Conservation (phyloP, 345 rosid species). For the Melastoma malabathricum region DNA sequence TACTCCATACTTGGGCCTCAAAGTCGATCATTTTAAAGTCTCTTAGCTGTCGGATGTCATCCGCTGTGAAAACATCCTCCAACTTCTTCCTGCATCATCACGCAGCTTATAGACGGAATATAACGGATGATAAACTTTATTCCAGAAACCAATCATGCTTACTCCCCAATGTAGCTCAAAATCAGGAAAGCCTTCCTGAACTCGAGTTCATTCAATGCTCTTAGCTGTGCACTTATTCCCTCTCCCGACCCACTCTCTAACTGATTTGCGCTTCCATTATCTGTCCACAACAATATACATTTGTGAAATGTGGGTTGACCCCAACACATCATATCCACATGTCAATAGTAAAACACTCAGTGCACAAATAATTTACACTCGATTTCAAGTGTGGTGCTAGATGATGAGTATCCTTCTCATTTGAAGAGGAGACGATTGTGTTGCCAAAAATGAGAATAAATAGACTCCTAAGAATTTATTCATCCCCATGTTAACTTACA, state of each 20-base stretch:
- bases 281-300: background rate
- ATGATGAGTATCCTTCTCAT: too few species aligned
- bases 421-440: too few species aligned
- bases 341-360: background rate
- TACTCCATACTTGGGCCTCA: slow-evolving; percentile 37
- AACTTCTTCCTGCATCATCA: slow-evolving; percentile 17
- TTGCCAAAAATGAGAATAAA: too few species aligned
- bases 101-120: background rate
- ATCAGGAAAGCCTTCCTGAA: slow-evolving; percentile 50
- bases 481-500: too few species aligned
- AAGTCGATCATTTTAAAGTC: slow-evolving; percentile 32
- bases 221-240: slow-evolving; percentile 15
- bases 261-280: slow-evolving; percentile 1
- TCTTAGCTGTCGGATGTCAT: slow-evolving; percentile 25
- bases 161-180: slow-evolving; percentile 50
- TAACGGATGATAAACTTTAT: background rate
- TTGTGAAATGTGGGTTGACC: too few species aligned
- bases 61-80: slow-evolving; percentile 19
- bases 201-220: slow-evolving; percentile 49
- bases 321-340: background rate
- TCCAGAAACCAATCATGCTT: too few species aligned
- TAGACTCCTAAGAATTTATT: too few species aligned
- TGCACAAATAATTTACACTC: too few species aligned
- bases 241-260: background rate
- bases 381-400: too few species aligned